A percentile compares a stretch with the other conserved stretches of the same genome.
Evolutionary conservation across 1,284 basidiomycete species (phyloP).

Genomic region (Cystobasidium sp.): DNA sequence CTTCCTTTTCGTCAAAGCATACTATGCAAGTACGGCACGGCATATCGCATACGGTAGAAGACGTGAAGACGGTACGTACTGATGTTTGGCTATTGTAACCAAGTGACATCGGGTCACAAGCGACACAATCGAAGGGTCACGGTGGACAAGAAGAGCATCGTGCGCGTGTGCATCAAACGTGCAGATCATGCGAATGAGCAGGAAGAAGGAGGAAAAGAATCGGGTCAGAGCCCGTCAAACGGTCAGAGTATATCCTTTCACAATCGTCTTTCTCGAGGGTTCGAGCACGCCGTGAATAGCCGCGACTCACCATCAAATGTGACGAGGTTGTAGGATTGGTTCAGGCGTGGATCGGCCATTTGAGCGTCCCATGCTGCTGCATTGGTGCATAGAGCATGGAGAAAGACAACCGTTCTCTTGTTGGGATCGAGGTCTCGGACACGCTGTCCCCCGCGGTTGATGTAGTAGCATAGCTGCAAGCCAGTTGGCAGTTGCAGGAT

Average conservation of each 20-base stretch:
- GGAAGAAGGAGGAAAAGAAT: too few species aligned
- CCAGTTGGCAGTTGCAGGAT: constrained; percentile 26
- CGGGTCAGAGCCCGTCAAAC: too few species aligned
- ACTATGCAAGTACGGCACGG: not conserved
- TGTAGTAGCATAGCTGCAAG: constrained; percentile 33
- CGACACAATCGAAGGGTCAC: not conserved
- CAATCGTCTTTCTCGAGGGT: too few species aligned
- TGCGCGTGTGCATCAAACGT: not conserved
- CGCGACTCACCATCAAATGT: constrained; percentile 33
- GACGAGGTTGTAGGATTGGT: constrained; percentile 37
- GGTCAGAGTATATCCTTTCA: too few species aligned
- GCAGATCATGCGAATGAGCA: not conserved
- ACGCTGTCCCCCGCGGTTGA: constrained; percentile 30
- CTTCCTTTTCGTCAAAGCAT: not conserved
- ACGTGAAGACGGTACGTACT: not conserved
- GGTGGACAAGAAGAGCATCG: too few species aligned
- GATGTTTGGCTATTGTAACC: constrained; percentile 14
- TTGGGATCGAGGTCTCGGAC: constrained; percentile 21
- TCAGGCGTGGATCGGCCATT: constrained; percentile 34
- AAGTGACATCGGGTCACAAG: too few species aligned
- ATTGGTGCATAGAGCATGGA: constrained; percentile 33
- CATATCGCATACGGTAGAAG: not conserved
- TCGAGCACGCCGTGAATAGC: too few species aligned
- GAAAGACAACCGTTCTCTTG: constrained; percentile 35
- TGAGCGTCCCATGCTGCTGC: constrained; percentile 31